These are phyloP conservation scores for Skeletonema potamos DNA, from an alignment of 108 stramenopile species.

Conservation along the genomic window DNA sequence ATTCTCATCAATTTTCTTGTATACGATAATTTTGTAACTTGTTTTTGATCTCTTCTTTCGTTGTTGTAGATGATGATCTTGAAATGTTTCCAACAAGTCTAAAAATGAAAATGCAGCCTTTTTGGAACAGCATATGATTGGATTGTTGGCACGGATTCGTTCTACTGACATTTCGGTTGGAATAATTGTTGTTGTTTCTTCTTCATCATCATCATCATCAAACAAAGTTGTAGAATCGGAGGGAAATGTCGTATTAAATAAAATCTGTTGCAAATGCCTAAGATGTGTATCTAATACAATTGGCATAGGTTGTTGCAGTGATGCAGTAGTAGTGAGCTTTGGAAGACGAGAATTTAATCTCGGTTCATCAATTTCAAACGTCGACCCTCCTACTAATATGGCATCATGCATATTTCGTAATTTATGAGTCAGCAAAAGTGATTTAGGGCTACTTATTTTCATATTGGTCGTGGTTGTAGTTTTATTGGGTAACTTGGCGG, in stretches of 20 bases:
- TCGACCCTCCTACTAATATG: slow-evolving; percentile 73
- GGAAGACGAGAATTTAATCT: slow-evolving; percentile 64
- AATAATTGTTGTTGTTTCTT: neutral
- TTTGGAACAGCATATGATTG: slow-evolving; percentile 40
- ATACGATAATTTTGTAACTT: slow-evolving; percentile 24
- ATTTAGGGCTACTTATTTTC: slow-evolving; percentile 58
- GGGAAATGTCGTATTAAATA: slow-evolving; percentile 6
- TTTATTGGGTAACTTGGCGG: slow-evolving; percentile 23
- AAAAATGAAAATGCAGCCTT: slow-evolving; percentile 27
- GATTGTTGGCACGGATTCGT: slow-evolving; percentile 25
- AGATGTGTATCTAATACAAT: slow-evolving; percentile 76
- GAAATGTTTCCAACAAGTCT: slow-evolving; percentile 27
- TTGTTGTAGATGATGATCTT: slow-evolving; percentile 9
- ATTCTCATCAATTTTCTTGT: slow-evolving; percentile 22
- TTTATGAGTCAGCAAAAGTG: slow-evolving; percentile 67
- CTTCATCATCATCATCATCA: neutral
- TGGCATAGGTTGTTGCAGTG: slow-evolving; percentile 59
- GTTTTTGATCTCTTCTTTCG: slow-evolving; percentile 9
- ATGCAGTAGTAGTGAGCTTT: neutral
- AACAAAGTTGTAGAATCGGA: neutral
- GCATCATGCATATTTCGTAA: slow-evolving; percentile 79
- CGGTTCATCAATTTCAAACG: slow-evolving; percentile 71
- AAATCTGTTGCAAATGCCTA: slow-evolving; percentile 28
- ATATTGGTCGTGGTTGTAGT: slow-evolving; percentile 49
- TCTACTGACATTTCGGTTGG: slow-evolving; percentile 32